Evolutionary conservation across 1,284 basidiomycete species (phyloP).

Genomic region (Testicularia cyperi): DNA sequence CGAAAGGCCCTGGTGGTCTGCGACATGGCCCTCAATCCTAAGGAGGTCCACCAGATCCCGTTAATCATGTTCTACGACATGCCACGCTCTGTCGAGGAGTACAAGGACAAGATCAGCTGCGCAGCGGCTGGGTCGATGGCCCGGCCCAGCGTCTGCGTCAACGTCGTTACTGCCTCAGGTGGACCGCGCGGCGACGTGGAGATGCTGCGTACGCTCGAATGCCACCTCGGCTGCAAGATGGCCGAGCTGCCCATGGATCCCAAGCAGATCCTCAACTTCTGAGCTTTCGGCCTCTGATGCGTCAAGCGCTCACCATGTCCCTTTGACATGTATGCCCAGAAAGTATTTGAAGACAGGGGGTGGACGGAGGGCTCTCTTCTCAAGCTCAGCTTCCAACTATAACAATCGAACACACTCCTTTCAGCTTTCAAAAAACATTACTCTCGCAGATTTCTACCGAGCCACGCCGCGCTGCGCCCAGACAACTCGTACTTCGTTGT

Average conservation of each 20-base stretch:
- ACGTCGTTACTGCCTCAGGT: constrained; percentile 92
- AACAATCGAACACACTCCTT: too few species aligned
- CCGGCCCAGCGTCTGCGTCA: constrained; percentile 83
- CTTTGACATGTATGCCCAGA: too few species aligned
- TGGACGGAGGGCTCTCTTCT: too few species aligned
- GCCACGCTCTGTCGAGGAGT: constrained; percentile 92
- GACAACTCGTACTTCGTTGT: too few species aligned
- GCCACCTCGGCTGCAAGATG: constrained; percentile 62
- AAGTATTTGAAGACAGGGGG: too few species aligned
- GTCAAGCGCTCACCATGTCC: too few species aligned
- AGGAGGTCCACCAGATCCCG: constrained; percentile 84
- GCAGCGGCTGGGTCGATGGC: constrained; percentile 77
- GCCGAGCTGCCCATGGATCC: constrained; percentile 48
- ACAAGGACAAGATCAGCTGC: constrained; percentile 72
- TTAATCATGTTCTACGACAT: constrained; percentile 80
- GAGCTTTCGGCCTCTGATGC: too few species aligned
- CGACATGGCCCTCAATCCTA: constrained; percentile 83
- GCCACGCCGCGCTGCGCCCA: too few species aligned
- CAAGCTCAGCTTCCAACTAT: too few species aligned
- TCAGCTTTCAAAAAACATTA: too few species aligned
- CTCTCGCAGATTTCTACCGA: too few species aligned
- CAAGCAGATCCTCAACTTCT: constrained; percentile 48
- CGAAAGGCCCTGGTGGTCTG: constrained; percentile 78
- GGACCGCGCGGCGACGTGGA: constrained; percentile 76
- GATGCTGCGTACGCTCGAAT: constrained; percentile 95